Evolutionary conservation across 495 filamentous ascomycete genomes (phyloP), one percentile per base, ranked within the genome.

Genomic region (Aspergillus sclerotioniger): DNA sequence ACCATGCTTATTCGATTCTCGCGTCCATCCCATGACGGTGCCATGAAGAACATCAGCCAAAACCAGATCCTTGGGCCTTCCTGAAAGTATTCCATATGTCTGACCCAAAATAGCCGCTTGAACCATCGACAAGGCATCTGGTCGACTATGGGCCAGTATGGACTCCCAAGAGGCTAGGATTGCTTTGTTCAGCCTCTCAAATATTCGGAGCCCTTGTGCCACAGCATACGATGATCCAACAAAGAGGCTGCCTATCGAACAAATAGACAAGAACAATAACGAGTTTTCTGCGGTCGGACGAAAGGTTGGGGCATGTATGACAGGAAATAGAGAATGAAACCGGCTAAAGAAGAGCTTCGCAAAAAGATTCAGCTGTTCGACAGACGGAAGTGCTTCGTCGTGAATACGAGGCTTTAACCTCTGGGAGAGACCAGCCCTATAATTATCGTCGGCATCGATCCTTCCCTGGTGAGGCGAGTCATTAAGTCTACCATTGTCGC

Each of bases 71-170:
- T 59, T 71, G 3, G 70, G 60, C 19, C 63, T 39, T 3, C 73
- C 71, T 0, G 73, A 69, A 25, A 76, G 66, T 15, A 75, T 67
- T 16, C 66, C 73, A 57, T 71, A 76, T 0, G 72, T 75, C 46
- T 76, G 73, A 8, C 73, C 72, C 0, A 76, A 44, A 35, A 74
- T 60, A 5, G 71, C 71, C 0, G 73, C 71, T 54, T 76, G 73
- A 2, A 72, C 67, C 65, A 75, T 68, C 8, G 67, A 68, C 10
- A 72, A 53, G 12, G 69, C 71, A 52, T 73, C 66, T 19, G 60
- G 59, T n/a, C 45, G 53, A 41, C 64, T 62, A 28, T 55, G 54
- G 5, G 61, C 61, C 15, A 69, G 21, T 3, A 61, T 61, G 8
- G 64, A 62, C 48, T 65, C 64, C 67, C 70, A 66, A 13, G 71